Base-by-base conservation (phyloP, 2,329 filamentous ascomycete species). In the Beauveria brongniartii region DNA sequence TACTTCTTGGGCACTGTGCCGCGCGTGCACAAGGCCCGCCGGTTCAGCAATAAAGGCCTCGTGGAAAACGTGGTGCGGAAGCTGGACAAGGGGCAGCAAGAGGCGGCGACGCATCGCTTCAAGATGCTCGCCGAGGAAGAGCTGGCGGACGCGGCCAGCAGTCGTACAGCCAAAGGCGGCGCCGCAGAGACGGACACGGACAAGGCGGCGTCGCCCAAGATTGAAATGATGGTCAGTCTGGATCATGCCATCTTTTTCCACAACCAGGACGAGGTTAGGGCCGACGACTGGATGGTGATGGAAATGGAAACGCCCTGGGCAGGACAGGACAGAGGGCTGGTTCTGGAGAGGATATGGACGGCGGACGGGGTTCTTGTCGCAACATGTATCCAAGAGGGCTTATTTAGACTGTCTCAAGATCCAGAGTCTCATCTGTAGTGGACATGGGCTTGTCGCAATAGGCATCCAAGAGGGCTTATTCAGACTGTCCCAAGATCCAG, bases 241-340 rank as follows among this genome's bases (percentile, higher is more conserved):
- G 59, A 61, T 18, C 59, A 61, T 20, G 46, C 59, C 46, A 57
- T 61, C 46, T 61, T 51, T 37, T 61, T 61, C 9, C 59, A 61
- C 24, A 57, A 56, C 47, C 54, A 56, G 24, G 52, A 53, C 2
- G 2, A 14, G 34, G 44, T 57, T 0, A 34, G 14, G 40, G 46
- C 59, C 2, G 37, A 61, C 28, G 59, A 61, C 12, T 61, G 59
- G 59, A 20, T 61, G 46, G 52, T 61, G 3, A 56, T 57, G 59
- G 59, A 61, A n/a, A 61, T 61, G 59, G 59, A 61, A 44, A 53
- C 53, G 37, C 54, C 54, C n/a, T 61, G 59, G 59, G 59, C 59
- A 4, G 59, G 59, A 5, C 53, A 61, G 47, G 59, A 57, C 5
- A 46, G 59, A 40, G 59, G 46, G n/a, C 40, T 61, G 26, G 59